Base-by-base conservation (phyloP, 2,329 filamentous ascomycete species). In the Acephala macrosclerotiorum region DNA sequence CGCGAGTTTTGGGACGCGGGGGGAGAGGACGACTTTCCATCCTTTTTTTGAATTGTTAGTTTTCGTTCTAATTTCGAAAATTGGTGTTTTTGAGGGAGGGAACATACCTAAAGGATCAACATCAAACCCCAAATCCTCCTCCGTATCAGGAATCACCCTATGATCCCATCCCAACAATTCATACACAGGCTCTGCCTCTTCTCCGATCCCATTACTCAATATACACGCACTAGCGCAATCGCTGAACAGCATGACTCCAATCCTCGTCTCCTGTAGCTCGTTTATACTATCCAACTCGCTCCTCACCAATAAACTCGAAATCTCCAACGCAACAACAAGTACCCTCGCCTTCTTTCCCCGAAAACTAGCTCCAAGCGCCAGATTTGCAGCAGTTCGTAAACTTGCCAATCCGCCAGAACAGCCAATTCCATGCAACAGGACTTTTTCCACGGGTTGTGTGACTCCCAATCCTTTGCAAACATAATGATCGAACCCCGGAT, bases 221-320 rank as follows among this genome's bases (percentile, higher is more conserved):
- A 92, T 80, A 33, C 87, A 77, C 0, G 89, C 87, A 64, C 88
- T 89, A n/a, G 87, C 89, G 69, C 87, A 91, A 75, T 92, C 90
- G 22, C 88, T 91, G 75, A 92, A 92, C 2, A 92, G 77, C 16
- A 85, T 86, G 1, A 87, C 81, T 1, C 89, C 90, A 71, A 92
- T 90, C 36, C 89, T 82, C 12, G 88, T 85, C 66, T 89, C 82
- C 70, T 90, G 85, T 18, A 81, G 72, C 70, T 85, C 80, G 67
- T 87, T 73, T 74, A 90, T 84, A 74, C 85, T 87, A 68, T 91
- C 84, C 56, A 92, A 78, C 75, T 92, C 90, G 70, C 87, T 89
- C 49, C 89, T 81, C 6, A 89, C 85, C 73, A 91, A 78, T 1
- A 84, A 83, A 18, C 86, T 89, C 76, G 83, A 86, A 51, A 89